Base-by-base conservation (phyloP, 495 filamentous ascomycete species). In the Penicillium ochrochloron region DNA sequence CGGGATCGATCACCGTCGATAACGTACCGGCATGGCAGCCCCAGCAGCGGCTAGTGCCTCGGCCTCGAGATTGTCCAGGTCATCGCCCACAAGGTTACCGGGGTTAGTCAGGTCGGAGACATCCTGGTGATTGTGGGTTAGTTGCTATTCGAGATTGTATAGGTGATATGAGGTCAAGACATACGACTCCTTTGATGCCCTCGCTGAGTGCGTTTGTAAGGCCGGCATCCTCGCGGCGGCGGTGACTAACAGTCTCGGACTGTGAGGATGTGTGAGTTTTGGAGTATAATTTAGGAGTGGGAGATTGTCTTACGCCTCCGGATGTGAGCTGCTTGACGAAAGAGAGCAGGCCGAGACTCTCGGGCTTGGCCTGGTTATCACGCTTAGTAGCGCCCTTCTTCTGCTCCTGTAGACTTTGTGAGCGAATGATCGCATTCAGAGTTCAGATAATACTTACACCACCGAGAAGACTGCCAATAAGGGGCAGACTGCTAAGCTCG, bases 391-490 rank as follows among this genome's bases (percentile, higher is more conserved):
- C 33, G 3, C 37, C n/a, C 31, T 56, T 37, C 60, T 62, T 62
- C 59, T 68, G 37, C 27, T 53, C 21, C 64, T 63, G 7, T 46
- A 8, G n/a, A 0, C 33, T 5, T 27, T 41, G 57, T 67, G 39
- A 66, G 48, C 7, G 31, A 37, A 19, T 10, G 53, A 6, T 37
- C 1, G n/a, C 33, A 3, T 33, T 9, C 6, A 5, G 6, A 5
- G 9, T 7, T 50, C 14, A n/a, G 46, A 27, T 44, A 14, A 6
- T 14, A 54, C 58, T n/a, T 63, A 68, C 65, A 21, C 60, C 65
- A 29, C 60, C 57, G 6, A 71, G 27, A 0, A 68, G 53, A 4
- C 27, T 39, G 6, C 69, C 69, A n/a, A 71, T 48, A 9, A 71
- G 41, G 8, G 69, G 69, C 4, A 71, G 41, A 58, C 53, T 62